A percentile compares a stretch with the other conserved stretches of the same genome.
These are phyloP conservation scores for Ceratocystis lukuohia DNA, from an alignment of 2,329 filamentous ascomycete species.

Conservation along the genomic window DNA sequence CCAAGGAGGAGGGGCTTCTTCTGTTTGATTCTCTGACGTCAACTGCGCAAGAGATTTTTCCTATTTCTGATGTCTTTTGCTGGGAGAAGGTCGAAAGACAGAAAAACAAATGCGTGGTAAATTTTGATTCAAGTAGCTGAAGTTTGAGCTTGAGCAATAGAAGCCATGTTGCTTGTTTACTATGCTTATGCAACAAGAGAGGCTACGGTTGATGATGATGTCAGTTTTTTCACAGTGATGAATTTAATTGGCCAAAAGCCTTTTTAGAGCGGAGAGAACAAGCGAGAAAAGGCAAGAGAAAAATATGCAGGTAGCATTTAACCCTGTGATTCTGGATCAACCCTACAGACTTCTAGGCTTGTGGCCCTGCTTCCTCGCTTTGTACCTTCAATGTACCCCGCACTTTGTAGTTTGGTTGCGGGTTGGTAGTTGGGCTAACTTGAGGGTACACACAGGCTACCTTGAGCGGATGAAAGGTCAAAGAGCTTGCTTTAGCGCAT, in stretches of 20 bases:
- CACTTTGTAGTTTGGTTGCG: background rate
- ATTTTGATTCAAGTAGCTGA: background rate
- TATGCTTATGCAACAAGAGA: background rate
- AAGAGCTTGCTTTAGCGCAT: too few relatives aligned
- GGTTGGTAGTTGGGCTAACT: background rate
- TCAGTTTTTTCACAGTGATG: background rate
- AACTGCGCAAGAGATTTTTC: background rate
- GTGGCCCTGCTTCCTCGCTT: background rate
- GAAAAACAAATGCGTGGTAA: background rate
- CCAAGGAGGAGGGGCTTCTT: background rate
- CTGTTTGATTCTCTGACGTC: background rate
- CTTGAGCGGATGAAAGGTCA: too few relatives aligned
- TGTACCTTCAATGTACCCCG: background rate
- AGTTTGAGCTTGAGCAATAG: background rate
- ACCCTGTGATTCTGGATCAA: background rate
- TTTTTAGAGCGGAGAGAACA: background rate
- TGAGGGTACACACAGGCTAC: background rate
- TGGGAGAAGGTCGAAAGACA: background rate
- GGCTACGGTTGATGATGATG: background rate
- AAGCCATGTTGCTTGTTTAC: too few relatives aligned
- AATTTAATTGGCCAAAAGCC: background rate
- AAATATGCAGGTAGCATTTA: background rate
- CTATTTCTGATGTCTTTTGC: background rate
- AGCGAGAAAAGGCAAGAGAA: background rate
- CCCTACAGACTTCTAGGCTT: background rate